Conservation (phyloP, 768 basidiomycete genomes). For the Rubroboletus satanas region DNA sequence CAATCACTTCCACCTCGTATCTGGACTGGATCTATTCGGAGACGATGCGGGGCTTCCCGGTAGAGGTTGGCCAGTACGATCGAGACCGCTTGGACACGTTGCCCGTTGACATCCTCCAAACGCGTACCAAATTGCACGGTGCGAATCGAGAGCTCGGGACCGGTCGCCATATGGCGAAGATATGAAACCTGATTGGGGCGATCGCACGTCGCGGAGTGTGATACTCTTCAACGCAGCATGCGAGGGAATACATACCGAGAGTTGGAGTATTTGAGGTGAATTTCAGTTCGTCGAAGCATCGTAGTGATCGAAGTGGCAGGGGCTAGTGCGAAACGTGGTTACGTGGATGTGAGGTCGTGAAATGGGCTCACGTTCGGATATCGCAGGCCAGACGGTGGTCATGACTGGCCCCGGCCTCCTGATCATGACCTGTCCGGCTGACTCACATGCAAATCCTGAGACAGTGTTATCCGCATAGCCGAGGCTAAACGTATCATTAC, state of each 20-base stretch:
- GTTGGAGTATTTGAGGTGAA: slow-evolving; percentile 40
- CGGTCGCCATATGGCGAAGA: slow-evolving; percentile 38
- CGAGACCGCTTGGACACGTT: slow-evolving; percentile 45
- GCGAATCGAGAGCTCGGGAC: slow-evolving; percentile 38
- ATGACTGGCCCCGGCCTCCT: too few species aligned
- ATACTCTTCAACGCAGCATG: slow-evolving; percentile 40
- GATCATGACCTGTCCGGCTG: slow-evolving; percentile 29
- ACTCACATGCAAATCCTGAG: slow-evolving; percentile 34
- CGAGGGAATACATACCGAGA: slow-evolving; percentile 42
- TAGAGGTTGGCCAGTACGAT: slow-evolving; percentile 51
- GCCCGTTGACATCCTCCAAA: slow-evolving; percentile 39
- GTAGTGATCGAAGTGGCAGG: slow-evolving; percentile 41
- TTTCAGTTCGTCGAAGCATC: slow-evolving; percentile 39
- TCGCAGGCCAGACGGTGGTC: slow-evolving; percentile 14
- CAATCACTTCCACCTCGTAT: slow-evolving; percentile 37
- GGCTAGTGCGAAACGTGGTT: slow-evolving; percentile 27
- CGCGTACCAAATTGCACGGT: slow-evolving; percentile 43
- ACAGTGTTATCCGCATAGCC: slow-evolving; percentile 37
- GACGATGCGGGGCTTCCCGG: slow-evolving; percentile 31
- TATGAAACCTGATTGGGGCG: slow-evolving; percentile 36
- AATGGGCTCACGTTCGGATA: slow-evolving; percentile 38
- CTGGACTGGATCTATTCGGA: slow-evolving; percentile 24
- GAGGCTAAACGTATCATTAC: slow-evolving; percentile 32
- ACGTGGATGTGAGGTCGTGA: neutral
- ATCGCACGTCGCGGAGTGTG: slow-evolving; percentile 36